Conservation (phyloP, 2,329 filamentous ascomycete species). For the Plectosphaerella sp. region DNA sequence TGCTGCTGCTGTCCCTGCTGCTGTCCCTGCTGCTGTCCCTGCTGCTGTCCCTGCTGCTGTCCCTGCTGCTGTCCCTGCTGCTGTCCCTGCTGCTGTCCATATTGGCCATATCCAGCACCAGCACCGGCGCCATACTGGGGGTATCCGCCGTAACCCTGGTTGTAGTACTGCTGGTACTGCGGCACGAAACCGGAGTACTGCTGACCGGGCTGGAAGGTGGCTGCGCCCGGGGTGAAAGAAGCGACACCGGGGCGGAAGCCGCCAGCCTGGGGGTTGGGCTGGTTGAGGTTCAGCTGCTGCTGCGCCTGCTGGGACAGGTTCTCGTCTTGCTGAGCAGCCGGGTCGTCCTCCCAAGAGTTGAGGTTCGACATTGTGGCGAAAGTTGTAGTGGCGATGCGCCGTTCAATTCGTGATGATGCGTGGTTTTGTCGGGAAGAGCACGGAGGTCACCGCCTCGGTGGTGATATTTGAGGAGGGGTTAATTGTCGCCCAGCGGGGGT, state of each 20-base stretch:
- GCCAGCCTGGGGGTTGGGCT: slow-evolving; percentile 37
- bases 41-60: slow-evolving; percentile 23
- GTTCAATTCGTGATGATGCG: neutral
- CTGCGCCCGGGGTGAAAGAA: slow-evolving; percentile 61
- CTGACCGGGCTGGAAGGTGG: slow-evolving; percentile 73
- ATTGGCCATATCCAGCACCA: neutral
- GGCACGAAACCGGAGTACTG: slow-evolving; percentile 55
- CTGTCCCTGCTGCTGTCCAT: slow-evolving; percentile 17
- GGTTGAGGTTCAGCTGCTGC: slow-evolving; percentile 70
- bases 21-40: slow-evolving; percentile 21
- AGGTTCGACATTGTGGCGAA: slow-evolving; percentile 68
- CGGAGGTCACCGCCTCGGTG: neutral
- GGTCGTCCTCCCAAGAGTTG: slow-evolving; percentile 93
- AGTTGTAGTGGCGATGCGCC: slow-evolving; percentile 15
- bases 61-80: slow-evolving; percentile 25
- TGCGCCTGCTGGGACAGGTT: slow-evolving; percentile 72
- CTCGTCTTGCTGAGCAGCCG: slow-evolving; percentile 72
- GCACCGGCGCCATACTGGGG: slow-evolving; percentile 48
- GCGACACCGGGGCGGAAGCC: slow-evolving; percentile 43
- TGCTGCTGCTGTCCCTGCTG: slow-evolving; percentile 20
- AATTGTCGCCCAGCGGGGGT: neutral
- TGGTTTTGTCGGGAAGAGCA: neutral
- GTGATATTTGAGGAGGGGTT: slow-evolving; percentile 1
- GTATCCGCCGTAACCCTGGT: slow-evolving; percentile 49
- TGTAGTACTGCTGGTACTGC: slow-evolving; percentile 50